Base-by-base conservation (phyloP, 768 basidiomycete genomes). In the Suillus bovinus region DNA sequence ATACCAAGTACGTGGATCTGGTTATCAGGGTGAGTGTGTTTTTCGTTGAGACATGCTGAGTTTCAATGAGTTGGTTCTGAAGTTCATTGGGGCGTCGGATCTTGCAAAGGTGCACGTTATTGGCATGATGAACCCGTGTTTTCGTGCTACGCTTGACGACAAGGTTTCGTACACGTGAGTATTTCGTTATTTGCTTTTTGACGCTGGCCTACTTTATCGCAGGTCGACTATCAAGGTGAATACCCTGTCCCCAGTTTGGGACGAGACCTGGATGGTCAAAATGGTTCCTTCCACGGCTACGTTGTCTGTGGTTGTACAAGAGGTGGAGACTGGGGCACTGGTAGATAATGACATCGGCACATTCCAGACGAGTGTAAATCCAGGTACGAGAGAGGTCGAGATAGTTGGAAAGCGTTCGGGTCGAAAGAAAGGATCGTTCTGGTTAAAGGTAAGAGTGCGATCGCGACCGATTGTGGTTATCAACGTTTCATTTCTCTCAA, bases 61-160 rank as follows among this genome's bases (percentile, higher is more conserved):
- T 29, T 24, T 42, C 49, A 50, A 61, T 70, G 20, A 72, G n/a
- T n/a, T 11, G 17, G 46, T 38, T 61, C 22, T 14, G 3, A 59
- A 88, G 84, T 91, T 92, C 61, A 89, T 91, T 53, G 86, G 88
- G 4, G 90, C 90, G 6, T 83, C 83, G 17, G 83, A 82, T 1
- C 70, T 93, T 31, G 89, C 90, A 0, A 87, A 81, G 79, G 84
- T 89, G 82, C 89, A 90, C 65, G 81, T 90, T 10, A 80, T 88
- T 0, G 82, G 80, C 34, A 74, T 77, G 13, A 84, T 85, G 0
- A 87, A 91, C 74, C 89, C 90, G 6, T 91, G 89, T 67, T 89
- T 92, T 68, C 79, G 86, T 20, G 89, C 89, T 11, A 84, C 80
- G 61, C 72, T 91, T 42, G 89, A 92, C 70, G 76, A 82, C 60